Evolutionary conservation across 2,329 filamentous ascomycete species (phyloP).

Genomic region (Cladophialophora immunda): DNA sequence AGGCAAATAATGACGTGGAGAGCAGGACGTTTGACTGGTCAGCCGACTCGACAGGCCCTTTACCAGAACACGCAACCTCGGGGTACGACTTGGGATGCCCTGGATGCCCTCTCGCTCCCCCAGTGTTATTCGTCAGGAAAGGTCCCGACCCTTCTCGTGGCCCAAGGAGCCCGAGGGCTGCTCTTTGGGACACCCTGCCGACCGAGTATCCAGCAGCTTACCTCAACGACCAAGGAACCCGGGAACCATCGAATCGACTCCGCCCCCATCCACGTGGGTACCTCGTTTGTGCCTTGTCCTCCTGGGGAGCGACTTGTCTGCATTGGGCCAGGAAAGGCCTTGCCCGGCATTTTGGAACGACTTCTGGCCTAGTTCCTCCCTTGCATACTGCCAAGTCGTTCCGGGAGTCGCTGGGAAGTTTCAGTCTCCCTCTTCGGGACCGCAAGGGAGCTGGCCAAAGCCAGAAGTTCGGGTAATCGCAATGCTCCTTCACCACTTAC

Average conservation of each 20-base stretch:
- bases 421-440: not conserved
- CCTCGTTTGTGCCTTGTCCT: constrained; percentile 1
- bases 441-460: not conserved
- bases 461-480: not conserved
- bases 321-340: not conserved
- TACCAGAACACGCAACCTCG: not conserved
- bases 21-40: not conserved
- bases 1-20: not conserved
- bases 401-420: not conserved
- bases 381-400: not conserved
- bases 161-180: not conserved
- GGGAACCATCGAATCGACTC: not conserved
- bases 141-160: not conserved
- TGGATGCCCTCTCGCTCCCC: not conserved
- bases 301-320: not conserved
- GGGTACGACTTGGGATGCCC: not conserved
- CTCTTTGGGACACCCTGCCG: not conserved
- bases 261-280: constrained; percentile 4
- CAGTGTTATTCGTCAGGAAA: not conserved
- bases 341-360: not conserved
- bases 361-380: not conserved
- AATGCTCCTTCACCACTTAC: not conserved
- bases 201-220: not conserved
- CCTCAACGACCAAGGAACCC: not conserved
- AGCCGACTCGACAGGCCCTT: not conserved